Evolutionary conservation across 2,329 filamentous ascomycete genomes (phyloP), one percentile per base, ranked within the genome.

Genomic region (Fusarium aywerte): DNA sequence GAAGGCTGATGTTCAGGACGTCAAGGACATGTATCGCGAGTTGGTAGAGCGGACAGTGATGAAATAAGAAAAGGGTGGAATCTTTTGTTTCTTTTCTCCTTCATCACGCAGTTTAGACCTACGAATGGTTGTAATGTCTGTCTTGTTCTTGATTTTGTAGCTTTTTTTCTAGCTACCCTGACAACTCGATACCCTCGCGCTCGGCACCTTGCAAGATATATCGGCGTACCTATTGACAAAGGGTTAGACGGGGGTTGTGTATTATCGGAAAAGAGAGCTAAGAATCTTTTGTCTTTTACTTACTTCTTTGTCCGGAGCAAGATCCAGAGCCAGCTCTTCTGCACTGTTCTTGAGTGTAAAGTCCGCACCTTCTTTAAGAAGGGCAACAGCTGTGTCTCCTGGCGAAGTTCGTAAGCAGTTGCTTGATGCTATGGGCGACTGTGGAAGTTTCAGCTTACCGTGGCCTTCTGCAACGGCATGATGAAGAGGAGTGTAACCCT

Each of bases 11-110:
- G 91, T 99, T 52, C 84, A 89, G 68, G 96, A 99, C 82, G 85
- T 99, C 77, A 99, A 99, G 83, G 90, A 90, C 75, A 97, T 99
- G 85, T 98, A 98, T 81, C 88, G 93, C 69, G 95, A 98, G 76
- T 80, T 99, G 77, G 91, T 97, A 47, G 92, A 97, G 80, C 88
- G 90, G 75, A 95, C 92, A 58, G 88, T 93, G 75, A 90, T 93
- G 75, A 90, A 88, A 79, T 91, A 78, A 82, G 61, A 35, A 40
- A 43, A 44, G 20, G 29, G 38, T 8, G 35, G 45, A 15, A 16
- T 18, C 16, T n/a, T 21, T 29, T 39, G 47, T 32, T 45, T 39
- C 50, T 33, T 25, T 38, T 53, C 48, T 10, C 13, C 31, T 32
- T 55, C 20, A 12, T 27, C 32, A 42, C 23, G 29, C 44, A 45